These are phyloP conservation scores for Ilex paraguariensis DNA, from an alignment of 305 asterid genomes.

Conservation along the genomic window DNA sequence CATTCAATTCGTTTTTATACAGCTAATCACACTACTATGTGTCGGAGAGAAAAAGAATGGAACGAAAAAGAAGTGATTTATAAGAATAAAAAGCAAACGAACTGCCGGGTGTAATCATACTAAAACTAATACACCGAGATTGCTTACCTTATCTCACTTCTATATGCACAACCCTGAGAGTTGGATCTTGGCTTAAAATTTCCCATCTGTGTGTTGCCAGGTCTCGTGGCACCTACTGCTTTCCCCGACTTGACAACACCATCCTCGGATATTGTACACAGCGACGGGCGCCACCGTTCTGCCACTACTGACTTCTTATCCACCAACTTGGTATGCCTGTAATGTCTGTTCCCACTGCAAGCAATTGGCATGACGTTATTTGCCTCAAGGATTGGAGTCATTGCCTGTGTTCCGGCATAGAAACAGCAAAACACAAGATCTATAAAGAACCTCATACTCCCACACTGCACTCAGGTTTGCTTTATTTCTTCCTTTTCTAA, in stretches of 20 bases:
- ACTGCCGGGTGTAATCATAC: no score
- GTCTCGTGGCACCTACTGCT: no score
- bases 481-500: no score
- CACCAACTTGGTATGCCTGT: neutral
- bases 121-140: neutral
- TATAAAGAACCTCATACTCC: no score
- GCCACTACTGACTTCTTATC: constrained; percentile 8
- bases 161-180: constrained; percentile 3
- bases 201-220: neutral
- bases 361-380: neutral
- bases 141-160: constrained; percentile 8
- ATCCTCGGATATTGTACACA: constrained; percentile 12
- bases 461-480: no score
- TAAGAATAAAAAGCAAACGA: no score
- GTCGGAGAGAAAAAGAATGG: no score
- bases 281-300: constrained; percentile 13
- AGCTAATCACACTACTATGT: no score
- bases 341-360: neutral
- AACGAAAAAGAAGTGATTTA: no score
- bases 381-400: no score
- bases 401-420: neutral
- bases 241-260: neutral
- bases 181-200: neutral
- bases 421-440: no score
- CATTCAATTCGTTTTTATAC: no score